A percentile compares a stretch with the other conserved stretches of the same genome.
Evolutionary conservation across 78 protist genomes (phyloP).

Genomic region (Dictyostelium firmibasis): DNA sequence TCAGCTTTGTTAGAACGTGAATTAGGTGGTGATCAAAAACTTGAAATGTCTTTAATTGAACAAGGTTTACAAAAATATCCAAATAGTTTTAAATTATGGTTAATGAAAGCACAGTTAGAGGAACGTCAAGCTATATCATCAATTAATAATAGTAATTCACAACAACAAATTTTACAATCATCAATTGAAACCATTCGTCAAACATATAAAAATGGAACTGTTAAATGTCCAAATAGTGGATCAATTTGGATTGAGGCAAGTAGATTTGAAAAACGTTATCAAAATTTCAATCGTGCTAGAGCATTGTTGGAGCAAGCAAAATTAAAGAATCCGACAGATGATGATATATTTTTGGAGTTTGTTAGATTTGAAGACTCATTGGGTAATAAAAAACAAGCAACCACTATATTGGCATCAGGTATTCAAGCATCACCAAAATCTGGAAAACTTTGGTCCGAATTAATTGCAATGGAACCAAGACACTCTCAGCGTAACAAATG

Average conservation of each 20-base stretch:
- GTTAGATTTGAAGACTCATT: conserved; percentile 60
- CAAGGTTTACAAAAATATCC: conserved; percentile 81
- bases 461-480: conserved; percentile 84
- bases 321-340: conserved; percentile 49
- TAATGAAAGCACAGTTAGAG: conserved; percentile 91
- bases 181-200: conserved; percentile 78
- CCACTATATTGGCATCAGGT: conserved; percentile 78
- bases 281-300: conserved; percentile 75
- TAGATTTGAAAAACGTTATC: conserved; percentile 64
- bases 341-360: conserved; percentile 87
- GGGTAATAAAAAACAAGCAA: conserved; percentile 68
- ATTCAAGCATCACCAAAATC: conserved; percentile 84
- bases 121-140: neutral
- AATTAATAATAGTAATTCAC: neutral
- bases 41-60: conserved; percentile 56
- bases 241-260: conserved; percentile 90
- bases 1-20: conserved; percentile 92
- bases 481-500: conserved; percentile 59
- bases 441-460: conserved; percentile 95
- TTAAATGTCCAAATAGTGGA: conserved; percentile 47
- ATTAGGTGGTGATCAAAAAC: conserved; percentile 23
- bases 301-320: conserved; percentile 87
- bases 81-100: conserved; percentile 86
- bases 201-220: conserved; percentile 41
- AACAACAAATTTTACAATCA: neutral